Evolutionary conservation across 1,139 yeast species (phyloP).

Genomic region (Wickerhamiella pararugosa): DNA sequence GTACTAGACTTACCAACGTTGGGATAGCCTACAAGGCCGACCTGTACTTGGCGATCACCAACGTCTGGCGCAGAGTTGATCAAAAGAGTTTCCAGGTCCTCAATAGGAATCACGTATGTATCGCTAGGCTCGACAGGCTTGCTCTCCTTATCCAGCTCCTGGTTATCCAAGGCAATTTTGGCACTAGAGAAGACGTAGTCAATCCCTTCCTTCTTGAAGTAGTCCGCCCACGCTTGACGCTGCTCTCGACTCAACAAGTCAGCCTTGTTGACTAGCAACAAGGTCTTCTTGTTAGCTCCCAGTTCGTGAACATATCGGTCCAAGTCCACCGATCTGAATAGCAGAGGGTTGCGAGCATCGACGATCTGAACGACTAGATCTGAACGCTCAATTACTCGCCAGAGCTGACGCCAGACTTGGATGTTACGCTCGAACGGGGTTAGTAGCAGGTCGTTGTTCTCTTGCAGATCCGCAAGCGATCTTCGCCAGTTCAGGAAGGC

Average conservation of each 20-base stretch:
- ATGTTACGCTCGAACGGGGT: constrained; percentile 96
- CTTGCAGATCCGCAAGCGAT: constrained; percentile 70
- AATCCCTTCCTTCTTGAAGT: constrained; percentile 53
- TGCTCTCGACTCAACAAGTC: constrained; percentile 70
- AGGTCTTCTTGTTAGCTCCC: constrained; percentile 45
- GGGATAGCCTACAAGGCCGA: constrained; percentile 86
- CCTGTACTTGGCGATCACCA: constrained; percentile 49
- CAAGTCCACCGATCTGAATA: constrained; percentile 80
- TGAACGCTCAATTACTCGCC: constrained; percentile 96
- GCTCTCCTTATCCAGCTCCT: constrained; percentile 15
- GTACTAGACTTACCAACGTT: constrained; percentile 93
- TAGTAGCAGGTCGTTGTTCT: constrained; percentile 61
- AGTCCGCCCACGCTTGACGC: constrained; percentile 75
- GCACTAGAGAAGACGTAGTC: constrained; percentile 91
- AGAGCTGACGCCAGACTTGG: constrained; percentile 96
- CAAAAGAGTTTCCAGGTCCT: constrained; percentile 72
- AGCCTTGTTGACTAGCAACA: constrained; percentile 84
- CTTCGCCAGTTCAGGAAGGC: constrained; percentile 93
- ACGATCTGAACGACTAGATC: constrained; percentile 94
- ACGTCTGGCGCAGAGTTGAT: constrained; percentile 59
- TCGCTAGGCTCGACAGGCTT: constrained; percentile 19
- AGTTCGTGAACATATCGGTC: constrained; percentile 70
- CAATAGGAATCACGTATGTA: constrained; percentile 61
- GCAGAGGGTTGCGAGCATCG: constrained; percentile 88
- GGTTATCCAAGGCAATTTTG: constrained; percentile 38